Percentiles rank a stretch among this genome's conserved stretches.
phyloP scores from a whole-genome alignment of 2,329 filamentous ascomycete genomes.

The Xylariaceae sp. region DNA sequence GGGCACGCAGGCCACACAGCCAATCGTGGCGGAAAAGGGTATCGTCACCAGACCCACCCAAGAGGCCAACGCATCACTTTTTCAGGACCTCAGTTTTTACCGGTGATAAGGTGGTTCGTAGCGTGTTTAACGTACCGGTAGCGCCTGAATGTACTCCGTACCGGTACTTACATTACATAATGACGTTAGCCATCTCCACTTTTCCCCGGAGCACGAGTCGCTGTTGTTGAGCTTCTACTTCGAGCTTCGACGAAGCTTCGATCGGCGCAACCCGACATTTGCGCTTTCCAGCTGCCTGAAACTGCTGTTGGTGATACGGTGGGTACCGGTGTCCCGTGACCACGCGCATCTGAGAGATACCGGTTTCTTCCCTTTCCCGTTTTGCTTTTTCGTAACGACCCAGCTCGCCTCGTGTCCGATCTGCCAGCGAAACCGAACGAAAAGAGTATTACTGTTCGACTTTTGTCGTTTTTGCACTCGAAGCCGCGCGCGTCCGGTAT shows the following conservation, averaged over 20 bases:
- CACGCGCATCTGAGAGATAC: background rate
- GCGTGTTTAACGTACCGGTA: background rate
- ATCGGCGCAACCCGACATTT: background rate
- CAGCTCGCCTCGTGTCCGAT: too few species aligned
- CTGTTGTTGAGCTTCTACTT: constrained; percentile 1
- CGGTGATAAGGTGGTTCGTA: background rate
- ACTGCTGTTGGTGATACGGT: background rate
- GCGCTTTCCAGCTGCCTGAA: background rate
- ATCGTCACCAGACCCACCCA: background rate
- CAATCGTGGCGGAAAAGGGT: background rate
- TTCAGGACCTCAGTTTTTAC: background rate
- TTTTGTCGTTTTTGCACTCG: too few species aligned
- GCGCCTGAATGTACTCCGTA: background rate
- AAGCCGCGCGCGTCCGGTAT: constrained; percentile 17
- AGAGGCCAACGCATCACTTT: background rate
- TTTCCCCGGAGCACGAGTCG: constrained; percentile 9
- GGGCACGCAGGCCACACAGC: background rate
- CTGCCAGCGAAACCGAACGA: too few species aligned
- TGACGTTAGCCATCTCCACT: background rate
- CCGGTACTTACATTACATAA: background rate
- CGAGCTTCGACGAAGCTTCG: background rate
- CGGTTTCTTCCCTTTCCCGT: background rate
- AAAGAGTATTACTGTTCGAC: too few species aligned
- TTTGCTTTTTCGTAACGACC: background rate
- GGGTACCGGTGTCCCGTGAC: background rate